Percentiles rank a stretch among this genome's conserved stretches.
Conservation (phyloP, 345 rosid species). For the Hibiscus syriacus region DNA sequence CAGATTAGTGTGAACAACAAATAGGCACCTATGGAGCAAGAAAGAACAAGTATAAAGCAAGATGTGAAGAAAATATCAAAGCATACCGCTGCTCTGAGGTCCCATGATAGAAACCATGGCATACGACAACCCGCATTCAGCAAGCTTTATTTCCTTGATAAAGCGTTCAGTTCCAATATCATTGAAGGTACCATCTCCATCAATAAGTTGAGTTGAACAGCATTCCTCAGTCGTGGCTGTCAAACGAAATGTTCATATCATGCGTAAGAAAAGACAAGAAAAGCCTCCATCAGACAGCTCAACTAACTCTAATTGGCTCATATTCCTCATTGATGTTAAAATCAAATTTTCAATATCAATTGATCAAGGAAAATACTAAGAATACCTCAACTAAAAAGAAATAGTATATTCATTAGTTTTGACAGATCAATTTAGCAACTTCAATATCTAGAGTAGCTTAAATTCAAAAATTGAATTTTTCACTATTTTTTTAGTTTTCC, state of each 20-base stretch:
- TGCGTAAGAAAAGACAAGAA: slow-evolving; percentile 3
- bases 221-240: slow-evolving; percentile 37
- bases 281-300: not conserved
- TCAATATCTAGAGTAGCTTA: not conserved
- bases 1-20: not conserved
- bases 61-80: not conserved
- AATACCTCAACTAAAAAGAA: not conserved
- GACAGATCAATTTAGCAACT: not conserved
- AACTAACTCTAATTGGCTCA: not conserved
- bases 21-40: not conserved
- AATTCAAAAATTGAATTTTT: not conserved
- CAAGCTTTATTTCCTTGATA: slow-evolving; percentile 66
- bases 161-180: slow-evolving; percentile 59
- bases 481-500: not conserved
- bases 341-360: not conserved
- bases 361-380: slow-evolving; percentile 5
- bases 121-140: slow-evolving; percentile 86
- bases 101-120: slow-evolving; percentile 99
- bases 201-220: slow-evolving; percentile 89
- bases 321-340: not conserved
- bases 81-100: slow-evolving; percentile 97
- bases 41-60: not conserved
- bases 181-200: slow-evolving; percentile 82
- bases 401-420: not conserved
- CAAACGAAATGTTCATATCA: slow-evolving; percentile 1